Evolutionary conservation across 1,284 basidiomycete genomes (phyloP), one percentile per base, ranked within the genome.

Genomic region (Wolfiporia cocos): DNA sequence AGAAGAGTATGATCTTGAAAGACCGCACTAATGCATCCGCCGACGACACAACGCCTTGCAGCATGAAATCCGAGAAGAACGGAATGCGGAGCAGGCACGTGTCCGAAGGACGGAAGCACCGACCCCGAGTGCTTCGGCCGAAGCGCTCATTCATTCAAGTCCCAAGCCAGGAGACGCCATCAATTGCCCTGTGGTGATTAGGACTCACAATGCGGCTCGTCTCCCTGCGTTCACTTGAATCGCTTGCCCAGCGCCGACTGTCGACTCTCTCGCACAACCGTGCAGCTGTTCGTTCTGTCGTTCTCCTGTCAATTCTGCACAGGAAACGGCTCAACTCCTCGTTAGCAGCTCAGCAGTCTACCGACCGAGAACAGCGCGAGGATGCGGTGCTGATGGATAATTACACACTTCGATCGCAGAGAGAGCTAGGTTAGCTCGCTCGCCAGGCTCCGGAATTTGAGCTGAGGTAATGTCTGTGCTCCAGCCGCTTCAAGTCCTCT

Each of bases 401-500:
- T 24, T 31, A 33, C 11, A 2, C 33, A 4, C 36, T 24, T 11
- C 32, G 21, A 3, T 35, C 40, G 19, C 37, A 23, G 18, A 38
- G 34, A 18, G 31, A 46, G 20, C 34, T 23, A 42, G 30, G 42
- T 39, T 21, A 21, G 28, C 19, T 30, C 15, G 10, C n/a, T n/a
- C n/a, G n/a, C n/a, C n/a, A n/a, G n/a, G n/a, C n/a, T n/a, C n/a
- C n/a, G n/a, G n/a, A n/a, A n/a, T n/a, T n/a, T n/a, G n/a, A n/a
- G n/a, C n/a, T n/a, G n/a, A n/a, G n/a, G n/a, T n/a, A n/a, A n/a
- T n/a, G n/a, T n/a, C n/a, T n/a, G n/a, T n/a, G n/a, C n/a, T n/a
- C 43, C 35, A 45, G 34, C 44, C 20, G 41, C 48, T 18, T 47
- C 30, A 20, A 50, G 76, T 7, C 91, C 89, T 5, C 64, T 81